phyloP scores from a whole-genome alignment of 441 rosid genomes.

The Adansonia rubrostipa region DNA sequence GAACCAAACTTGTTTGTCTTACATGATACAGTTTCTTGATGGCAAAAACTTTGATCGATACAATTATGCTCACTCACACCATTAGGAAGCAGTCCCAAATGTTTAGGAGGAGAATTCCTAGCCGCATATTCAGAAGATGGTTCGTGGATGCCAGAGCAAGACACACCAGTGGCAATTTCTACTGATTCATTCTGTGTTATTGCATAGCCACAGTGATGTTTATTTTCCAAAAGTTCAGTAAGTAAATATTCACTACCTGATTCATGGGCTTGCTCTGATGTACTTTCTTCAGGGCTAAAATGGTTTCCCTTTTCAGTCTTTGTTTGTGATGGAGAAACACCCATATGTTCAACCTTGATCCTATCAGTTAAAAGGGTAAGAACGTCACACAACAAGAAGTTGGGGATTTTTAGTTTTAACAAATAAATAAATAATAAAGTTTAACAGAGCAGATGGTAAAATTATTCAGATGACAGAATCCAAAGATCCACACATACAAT shows the following conservation, averaged over 20 bases:
- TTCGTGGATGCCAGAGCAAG: slow-evolving; percentile 3
- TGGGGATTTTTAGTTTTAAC: background rate
- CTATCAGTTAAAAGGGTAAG: slow-evolving; percentile 32
- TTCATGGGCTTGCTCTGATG: slow-evolving; percentile 32
- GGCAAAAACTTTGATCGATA: slow-evolving; percentile 24
- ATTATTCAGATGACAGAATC: background rate
- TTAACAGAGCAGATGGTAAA: slow-evolving; percentile 2
- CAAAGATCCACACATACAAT: slow-evolving; percentile 22
- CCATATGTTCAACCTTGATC: slow-evolving; percentile 43
- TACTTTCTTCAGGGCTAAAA: slow-evolving; percentile 36
- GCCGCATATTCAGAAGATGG: slow-evolving; percentile 23
- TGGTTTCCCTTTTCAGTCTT: slow-evolving; percentile 30
- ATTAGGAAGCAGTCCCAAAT: slow-evolving; percentile 16
- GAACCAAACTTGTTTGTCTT: slow-evolving; percentile 31
- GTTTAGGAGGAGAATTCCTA: background rate
- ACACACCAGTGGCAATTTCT: slow-evolving; percentile 18
- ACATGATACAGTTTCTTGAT: slow-evolving; percentile 34
- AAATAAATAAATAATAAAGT: slow-evolving; percentile 20
- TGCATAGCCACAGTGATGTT: slow-evolving; percentile 23
- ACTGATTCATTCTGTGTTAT: slow-evolving; percentile 33
- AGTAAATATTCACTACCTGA: slow-evolving; percentile 27
- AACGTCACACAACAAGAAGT: slow-evolving; percentile 20
- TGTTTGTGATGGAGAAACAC: slow-evolving; percentile 45
- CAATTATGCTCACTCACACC: slow-evolving; percentile 26
- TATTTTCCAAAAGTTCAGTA: slow-evolving; percentile 30